phyloP scores from a whole-genome alignment of 192 early-diverging fungal species.

The Chytriomyces sp. region DNA sequence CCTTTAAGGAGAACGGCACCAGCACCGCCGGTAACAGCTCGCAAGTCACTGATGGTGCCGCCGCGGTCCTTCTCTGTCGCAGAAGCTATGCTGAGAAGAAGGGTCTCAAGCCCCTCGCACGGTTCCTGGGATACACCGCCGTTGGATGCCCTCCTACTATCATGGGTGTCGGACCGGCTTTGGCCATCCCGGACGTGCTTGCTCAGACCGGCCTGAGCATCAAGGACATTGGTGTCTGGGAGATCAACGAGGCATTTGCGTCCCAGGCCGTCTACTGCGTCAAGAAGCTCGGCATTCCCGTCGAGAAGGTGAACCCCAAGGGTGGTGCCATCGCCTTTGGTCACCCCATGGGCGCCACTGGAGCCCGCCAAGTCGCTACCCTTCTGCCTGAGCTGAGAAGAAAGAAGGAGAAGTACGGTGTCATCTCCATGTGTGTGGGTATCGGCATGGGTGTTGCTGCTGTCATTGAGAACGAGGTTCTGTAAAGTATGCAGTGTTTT shows the following conservation, averaged over 20 bases:
- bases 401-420: slow-evolving; percentile 80
- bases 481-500: slow-evolving; percentile 15
- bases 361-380: slow-evolving; percentile 96
- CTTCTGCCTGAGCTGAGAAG: slow-evolving; percentile 90
- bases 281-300: slow-evolving; percentile 81
- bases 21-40: slow-evolving; percentile 97
- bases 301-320: slow-evolving; percentile 95
- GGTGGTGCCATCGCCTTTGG: slow-evolving; percentile 98
- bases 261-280: slow-evolving; percentile 93
- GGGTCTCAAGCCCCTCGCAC: slow-evolving; percentile 81
- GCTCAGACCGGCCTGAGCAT: slow-evolving; percentile 75
- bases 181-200: slow-evolving; percentile 87
- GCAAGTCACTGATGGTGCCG: slow-evolving; percentile 97
- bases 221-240: slow-evolving; percentile 82
- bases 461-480: slow-evolving; percentile 70
- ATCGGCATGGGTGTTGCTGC: slow-evolving; percentile 90
- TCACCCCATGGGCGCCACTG: slow-evolving; percentile 84
- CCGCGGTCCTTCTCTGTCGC: slow-evolving; percentile 92
- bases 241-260: slow-evolving; percentile 98
- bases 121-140: slow-evolving; percentile 82
- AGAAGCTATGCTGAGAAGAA: slow-evolving; percentile 87
- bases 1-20: slow-evolving; percentile 81
- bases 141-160: slow-evolving; percentile 90
- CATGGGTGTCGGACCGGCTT: slow-evolving; percentile 97
- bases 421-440: slow-evolving; percentile 91